phyloP scores from a whole-genome alignment of 2,329 filamentous ascomycete species.

The Colletotrichum limetticola region DNA sequence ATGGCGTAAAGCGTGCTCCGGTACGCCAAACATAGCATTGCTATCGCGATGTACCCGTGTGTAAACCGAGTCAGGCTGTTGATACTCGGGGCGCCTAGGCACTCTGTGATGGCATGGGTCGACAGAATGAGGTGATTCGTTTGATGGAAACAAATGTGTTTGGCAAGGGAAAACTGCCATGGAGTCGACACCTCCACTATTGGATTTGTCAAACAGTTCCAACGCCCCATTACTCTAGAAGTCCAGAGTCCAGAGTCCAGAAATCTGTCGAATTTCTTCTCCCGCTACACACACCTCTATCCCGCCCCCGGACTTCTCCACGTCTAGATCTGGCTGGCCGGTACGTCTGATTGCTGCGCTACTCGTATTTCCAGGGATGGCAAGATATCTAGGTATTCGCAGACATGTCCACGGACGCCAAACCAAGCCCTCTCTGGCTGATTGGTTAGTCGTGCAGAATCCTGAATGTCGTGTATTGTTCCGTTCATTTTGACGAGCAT shows the following conservation, averaged over 20 bases:
- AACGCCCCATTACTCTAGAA: background rate
- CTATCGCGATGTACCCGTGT: background rate
- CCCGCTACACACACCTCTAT: constrained; percentile 7
- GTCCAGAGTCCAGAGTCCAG: background rate
- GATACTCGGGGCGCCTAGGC: background rate
- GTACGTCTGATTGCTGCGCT: constrained; percentile 10
- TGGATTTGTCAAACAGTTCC: background rate
- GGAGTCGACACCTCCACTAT: background rate
- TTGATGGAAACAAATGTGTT: background rate
- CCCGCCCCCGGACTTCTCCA: constrained; percentile 21
- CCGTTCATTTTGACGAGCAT: background rate
- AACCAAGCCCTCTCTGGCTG: background rate
- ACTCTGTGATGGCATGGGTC: background rate
- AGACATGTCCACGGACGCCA: background rate
- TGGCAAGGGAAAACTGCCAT: background rate
- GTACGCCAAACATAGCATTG: background rate
- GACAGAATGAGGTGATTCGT: background rate
- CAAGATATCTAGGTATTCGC: background rate
- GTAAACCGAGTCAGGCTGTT: constrained; percentile 4
- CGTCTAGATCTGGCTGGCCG: background rate
- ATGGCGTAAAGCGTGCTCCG: background rate
- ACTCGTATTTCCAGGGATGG: background rate
- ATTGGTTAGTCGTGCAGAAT: background rate
- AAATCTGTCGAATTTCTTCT: background rate
- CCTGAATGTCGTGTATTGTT: background rate